A percentile compares a stretch with the other conserved stretches of the same genome.
Evolutionary conservation across 441 rosid species (phyloP).

Genomic region (Syzygium malaccense): DNA sequence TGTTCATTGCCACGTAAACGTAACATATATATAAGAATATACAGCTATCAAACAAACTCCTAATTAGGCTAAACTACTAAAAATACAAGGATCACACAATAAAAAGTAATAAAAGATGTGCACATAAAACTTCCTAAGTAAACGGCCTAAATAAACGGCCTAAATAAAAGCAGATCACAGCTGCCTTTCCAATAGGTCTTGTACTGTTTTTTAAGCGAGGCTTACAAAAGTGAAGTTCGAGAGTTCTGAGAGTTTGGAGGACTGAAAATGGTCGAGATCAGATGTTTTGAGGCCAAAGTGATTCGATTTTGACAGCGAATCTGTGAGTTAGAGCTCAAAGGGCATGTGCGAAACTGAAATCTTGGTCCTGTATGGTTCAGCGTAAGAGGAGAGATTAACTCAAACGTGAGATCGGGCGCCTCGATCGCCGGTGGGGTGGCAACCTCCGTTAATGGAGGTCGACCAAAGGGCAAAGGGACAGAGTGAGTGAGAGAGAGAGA

Average conservation of each 20-base stretch:
- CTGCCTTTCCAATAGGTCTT: too few species aligned
- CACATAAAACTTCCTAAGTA: too few species aligned
- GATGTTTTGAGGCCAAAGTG: background rate
- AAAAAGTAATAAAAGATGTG: too few species aligned
- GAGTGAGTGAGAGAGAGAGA: background rate
- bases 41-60: too few species aligned
- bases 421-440: background rate
- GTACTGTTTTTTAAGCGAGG: background rate
- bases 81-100: too few species aligned
- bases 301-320: background rate
- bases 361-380: background rate
- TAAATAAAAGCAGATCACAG: too few species aligned
- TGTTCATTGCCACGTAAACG: too few species aligned
- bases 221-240: background rate
- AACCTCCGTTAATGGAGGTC: background rate
- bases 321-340: background rate
- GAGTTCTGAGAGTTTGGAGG: background rate
- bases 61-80: too few species aligned
- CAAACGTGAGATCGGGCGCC: background rate
- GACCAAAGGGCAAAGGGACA: too few species aligned
- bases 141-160: too few species aligned
- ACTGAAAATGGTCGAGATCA: background rate
- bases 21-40: too few species aligned
- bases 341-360: background rate
- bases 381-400: background rate